These are phyloP conservation scores for Ceratobasidium sp. DNA, from an alignment of 1,284 basidiomycete species.

Conservation along the genomic window DNA sequence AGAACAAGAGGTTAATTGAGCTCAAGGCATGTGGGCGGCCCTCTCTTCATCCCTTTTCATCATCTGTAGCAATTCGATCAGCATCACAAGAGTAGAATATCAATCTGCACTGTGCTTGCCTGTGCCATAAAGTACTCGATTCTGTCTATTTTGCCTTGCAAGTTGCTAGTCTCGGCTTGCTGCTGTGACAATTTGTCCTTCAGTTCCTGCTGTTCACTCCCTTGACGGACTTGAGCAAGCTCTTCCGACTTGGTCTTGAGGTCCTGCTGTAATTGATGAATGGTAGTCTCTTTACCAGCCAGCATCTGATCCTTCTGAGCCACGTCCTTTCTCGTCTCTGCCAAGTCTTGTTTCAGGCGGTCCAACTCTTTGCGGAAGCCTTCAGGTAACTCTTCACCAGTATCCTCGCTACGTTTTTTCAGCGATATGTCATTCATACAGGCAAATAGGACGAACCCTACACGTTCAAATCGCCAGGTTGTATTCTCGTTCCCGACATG, in stretches of 20 bases:
- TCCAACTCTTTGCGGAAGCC: not conserved
- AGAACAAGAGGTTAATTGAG: no score
- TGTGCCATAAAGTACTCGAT: constrained; percentile 1
- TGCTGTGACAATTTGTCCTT: not conserved
- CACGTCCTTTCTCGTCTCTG: not conserved
- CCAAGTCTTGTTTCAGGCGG: not conserved
- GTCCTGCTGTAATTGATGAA: constrained; percentile 3
- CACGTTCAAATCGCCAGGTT: constrained; percentile 11
- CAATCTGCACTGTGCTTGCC: not conserved
- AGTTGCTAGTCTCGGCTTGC: not conserved
- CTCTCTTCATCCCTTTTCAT: no score
- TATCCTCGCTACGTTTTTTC: not conserved
- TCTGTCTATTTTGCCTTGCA: not conserved
- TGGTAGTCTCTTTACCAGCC: not conserved
- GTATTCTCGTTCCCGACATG: no score
- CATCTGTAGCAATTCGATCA: no score
- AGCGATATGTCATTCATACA: no score
- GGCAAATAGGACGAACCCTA: not conserved
- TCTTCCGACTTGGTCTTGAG: not conserved
- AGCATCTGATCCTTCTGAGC: not conserved
- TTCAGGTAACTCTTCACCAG: not conserved
- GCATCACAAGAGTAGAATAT: not conserved
- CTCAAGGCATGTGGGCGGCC: no score
- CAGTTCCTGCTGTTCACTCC: not conserved
- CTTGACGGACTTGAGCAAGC: not conserved